Percentiles rank a stretch among this genome's conserved stretches.
phyloP scores from a whole-genome alignment of 352 stramenopile species.

The Pythium rhizo-oryzae region DNA sequence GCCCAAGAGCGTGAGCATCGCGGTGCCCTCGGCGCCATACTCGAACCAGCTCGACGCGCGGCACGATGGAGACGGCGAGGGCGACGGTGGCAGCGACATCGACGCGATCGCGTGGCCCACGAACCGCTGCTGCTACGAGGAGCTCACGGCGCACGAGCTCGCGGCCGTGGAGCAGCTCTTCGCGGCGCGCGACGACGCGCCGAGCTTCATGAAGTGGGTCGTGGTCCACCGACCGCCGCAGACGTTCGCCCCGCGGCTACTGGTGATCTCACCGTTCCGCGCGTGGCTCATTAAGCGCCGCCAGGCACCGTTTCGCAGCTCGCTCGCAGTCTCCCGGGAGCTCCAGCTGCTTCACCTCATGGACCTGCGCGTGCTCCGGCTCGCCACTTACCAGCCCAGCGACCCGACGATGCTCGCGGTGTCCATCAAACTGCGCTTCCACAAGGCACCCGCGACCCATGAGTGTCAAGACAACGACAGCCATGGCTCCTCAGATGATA shows the following conservation, averaged over 20 bases:
- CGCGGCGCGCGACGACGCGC: conserved; percentile 41
- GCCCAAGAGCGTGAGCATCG: conserved; percentile 23
- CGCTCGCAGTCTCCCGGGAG: conserved; percentile 38
- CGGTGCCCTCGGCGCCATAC: not conserved
- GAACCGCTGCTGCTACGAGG: conserved; percentile 68
- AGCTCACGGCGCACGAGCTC: conserved; percentile 48
- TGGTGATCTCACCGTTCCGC: conserved; percentile 61
- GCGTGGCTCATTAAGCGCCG: conserved; percentile 49
- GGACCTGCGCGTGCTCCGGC: conserved; percentile 39
- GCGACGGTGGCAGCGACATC: not conserved
- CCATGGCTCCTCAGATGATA: not conserved
- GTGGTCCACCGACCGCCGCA: conserved; percentile 41
- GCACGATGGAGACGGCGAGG: too few relatives aligned
- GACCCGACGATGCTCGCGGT: conserved; percentile 8
- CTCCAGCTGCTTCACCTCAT: conserved; percentile 52
- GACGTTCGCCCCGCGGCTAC: conserved; percentile 48
- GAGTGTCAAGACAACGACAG: not conserved
- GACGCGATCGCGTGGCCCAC: conserved; percentile 48
- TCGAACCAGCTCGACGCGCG: conserved; percentile 2
- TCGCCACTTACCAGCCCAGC: conserved; percentile 8
- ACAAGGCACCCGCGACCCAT: not conserved
- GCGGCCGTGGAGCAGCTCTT: conserved; percentile 56
- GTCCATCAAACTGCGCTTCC: conserved; percentile 20
- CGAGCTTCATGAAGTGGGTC: conserved; percentile 67
- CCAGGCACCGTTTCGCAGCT: conserved; percentile 45